Percentiles rank a stretch among this genome's conserved stretches.
Evolutionary conservation across 352 stramenopile genomes (phyloP).

Genomic region (Saprolegnia parasitica): DNA sequence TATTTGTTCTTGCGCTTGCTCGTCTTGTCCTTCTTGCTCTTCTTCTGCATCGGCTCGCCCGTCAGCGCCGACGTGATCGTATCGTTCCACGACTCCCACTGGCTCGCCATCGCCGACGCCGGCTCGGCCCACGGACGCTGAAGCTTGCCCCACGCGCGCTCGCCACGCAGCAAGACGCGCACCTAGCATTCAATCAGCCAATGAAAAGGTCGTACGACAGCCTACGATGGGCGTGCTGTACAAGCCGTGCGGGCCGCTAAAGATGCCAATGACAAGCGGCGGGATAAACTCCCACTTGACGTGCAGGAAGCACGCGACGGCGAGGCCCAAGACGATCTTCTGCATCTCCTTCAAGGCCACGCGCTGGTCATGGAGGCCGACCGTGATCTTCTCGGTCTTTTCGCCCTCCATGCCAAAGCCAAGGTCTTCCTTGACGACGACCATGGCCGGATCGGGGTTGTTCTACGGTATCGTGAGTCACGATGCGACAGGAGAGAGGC

Average conservation of each 20-base stretch:
- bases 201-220: neutral
- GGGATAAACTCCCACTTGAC: conserved; percentile 78
- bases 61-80: conserved; percentile 65
- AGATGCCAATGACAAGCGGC: conserved; percentile 70
- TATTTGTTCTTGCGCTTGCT: conserved; percentile 21
- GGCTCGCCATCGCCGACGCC: conserved; percentile 48
- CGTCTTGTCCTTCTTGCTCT: conserved; percentile 30
- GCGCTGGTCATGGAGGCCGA: conserved; percentile 77
- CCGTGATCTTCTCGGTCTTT: conserved; percentile 71
- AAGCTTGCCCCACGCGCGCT: conserved; percentile 71
- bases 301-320: conserved; percentile 66
- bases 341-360: conserved; percentile 66
- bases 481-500: neutral
- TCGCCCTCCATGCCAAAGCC: conserved; percentile 72
- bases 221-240: conserved; percentile 52
- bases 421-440: conserved; percentile 73
- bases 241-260: conserved; percentile 76
- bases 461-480: conserved; percentile 36
- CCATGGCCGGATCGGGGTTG: conserved; percentile 65
- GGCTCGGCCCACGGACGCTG: conserved; percentile 66
- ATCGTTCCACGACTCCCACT: conserved; percentile 75
- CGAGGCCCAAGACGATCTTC: conserved; percentile 55
- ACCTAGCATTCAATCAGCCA: conserved; percentile 1
- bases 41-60: conserved; percentile 38
- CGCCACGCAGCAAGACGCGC: conserved; percentile 49